These are phyloP conservation scores for Telopea speciosissima DNA, from an alignment of 177 flowering plant species.

Conservation along the genomic window DNA sequence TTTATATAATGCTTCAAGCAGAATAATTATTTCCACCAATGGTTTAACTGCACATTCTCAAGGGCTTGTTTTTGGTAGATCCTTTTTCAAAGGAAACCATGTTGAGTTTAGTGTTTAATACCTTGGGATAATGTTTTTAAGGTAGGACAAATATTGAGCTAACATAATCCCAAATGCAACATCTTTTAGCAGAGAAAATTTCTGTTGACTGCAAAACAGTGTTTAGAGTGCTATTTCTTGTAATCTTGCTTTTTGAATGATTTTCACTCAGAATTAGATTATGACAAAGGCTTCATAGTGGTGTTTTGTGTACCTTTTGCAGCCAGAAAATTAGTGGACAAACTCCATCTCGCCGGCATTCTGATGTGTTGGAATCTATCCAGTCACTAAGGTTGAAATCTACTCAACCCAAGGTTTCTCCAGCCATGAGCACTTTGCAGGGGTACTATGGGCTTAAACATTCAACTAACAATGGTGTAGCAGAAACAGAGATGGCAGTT, in stretches of 20 bases:
- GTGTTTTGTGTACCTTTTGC: slow-evolving; percentile 20
- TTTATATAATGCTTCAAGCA: too few species aligned
- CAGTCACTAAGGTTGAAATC: slow-evolving; percentile 43
- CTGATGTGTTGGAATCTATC: slow-evolving; percentile 40
- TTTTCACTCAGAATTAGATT: background rate
- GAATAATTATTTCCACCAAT: too few species aligned
- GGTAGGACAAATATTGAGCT: too few species aligned
- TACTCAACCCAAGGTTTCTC: slow-evolving; percentile 39
- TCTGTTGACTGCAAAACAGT: background rate
- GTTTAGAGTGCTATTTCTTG: background rate
- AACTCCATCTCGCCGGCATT: slow-evolving; percentile 21
- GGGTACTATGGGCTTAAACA: slow-evolving; percentile 66
- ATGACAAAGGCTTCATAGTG: background rate
- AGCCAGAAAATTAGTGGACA: slow-evolving; percentile 34
- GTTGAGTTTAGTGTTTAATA: too few species aligned
- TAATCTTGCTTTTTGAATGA: background rate
- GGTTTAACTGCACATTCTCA: too few species aligned
- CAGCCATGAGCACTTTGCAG: slow-evolving; percentile 68
- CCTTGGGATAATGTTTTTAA: too few species aligned
- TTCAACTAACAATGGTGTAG: slow-evolving; percentile 18
- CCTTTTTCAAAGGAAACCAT: too few species aligned
- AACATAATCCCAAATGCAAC: background rate
- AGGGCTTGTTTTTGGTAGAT: too few species aligned
- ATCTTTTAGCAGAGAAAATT: too few species aligned
- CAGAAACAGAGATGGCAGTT: slow-evolving; percentile 54